Percentiles rank a stretch among this genome's conserved stretches.
phyloP scores from a whole-genome alignment of 768 basidiomycete species.

The Strobilomyces dryophilus region DNA sequence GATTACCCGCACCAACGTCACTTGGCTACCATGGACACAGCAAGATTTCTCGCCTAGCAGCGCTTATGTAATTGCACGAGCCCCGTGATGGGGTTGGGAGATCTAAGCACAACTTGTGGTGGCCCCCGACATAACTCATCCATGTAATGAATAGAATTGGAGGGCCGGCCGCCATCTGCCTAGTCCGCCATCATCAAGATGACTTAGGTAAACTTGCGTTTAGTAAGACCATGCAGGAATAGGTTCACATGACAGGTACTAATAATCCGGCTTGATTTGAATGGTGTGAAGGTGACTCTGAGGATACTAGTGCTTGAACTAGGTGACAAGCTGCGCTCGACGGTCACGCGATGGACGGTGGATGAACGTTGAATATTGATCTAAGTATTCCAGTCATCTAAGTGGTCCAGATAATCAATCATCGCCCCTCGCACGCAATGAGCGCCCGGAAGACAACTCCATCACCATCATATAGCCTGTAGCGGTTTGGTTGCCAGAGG shows the following conservation, averaged over 20 bases:
- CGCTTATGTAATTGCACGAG: not conserved
- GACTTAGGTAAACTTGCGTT: not conserved
- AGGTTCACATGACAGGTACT: constrained; percentile 1
- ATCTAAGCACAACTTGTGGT: not conserved
- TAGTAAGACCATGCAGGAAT: not conserved
- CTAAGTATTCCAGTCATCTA: not conserved
- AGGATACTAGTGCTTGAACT: not conserved
- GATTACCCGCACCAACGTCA: not conserved
- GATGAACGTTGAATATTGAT: not conserved
- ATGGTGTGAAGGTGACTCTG: not conserved
- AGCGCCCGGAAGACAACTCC: not conserved
- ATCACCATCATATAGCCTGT: not conserved
- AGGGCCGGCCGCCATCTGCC: not conserved
- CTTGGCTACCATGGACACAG: constrained; percentile 1
- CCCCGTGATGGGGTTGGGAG: too few species aligned
- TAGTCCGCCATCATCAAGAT: not conserved
- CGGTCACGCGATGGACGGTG: not conserved
- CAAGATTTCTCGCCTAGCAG: not conserved
- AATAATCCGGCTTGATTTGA: not conserved
- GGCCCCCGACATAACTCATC: not conserved
- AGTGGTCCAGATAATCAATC: not conserved
- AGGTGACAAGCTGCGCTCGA: not conserved
- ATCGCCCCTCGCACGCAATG: not conserved
- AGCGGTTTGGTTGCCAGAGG: too few species aligned
- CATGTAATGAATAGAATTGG: not conserved